phyloP scores from a whole-genome alignment of 1,139 yeast genomes.

The Pneumocystis wakefieldiae region DNA sequence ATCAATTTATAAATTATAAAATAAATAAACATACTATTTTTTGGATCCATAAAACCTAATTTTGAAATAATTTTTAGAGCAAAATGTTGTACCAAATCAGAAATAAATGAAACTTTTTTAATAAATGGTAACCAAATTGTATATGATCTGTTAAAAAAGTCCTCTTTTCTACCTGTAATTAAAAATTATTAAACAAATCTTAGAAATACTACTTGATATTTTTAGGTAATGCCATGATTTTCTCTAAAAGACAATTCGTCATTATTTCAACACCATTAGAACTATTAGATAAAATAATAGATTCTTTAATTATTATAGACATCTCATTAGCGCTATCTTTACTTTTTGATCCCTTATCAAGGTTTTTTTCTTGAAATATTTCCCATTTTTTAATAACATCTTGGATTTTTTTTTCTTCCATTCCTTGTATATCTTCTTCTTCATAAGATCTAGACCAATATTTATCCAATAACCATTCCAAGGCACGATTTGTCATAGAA shows the following conservation, averaged over 20 bases:
- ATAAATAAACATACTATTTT: background rate
- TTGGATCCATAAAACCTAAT: background rate
- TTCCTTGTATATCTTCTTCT: background rate
- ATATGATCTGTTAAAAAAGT: background rate
- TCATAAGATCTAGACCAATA: conserved; percentile 42
- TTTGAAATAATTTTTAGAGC: background rate
- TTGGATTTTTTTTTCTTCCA: background rate
- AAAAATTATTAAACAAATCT: background rate
- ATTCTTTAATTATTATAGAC: background rate
- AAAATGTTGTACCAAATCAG: background rate
- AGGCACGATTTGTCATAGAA: conserved; percentile 41
- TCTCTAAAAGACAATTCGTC: background rate
- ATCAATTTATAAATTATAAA: background rate
- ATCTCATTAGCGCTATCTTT: background rate
- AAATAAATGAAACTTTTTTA: background rate
- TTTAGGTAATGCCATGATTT: background rate
- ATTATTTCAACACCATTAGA: background rate
- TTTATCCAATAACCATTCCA: conserved; percentile 57
- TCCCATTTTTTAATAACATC: background rate
- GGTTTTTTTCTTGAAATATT: background rate
- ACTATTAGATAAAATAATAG: background rate
- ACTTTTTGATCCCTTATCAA: background rate
- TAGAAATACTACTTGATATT: background rate
- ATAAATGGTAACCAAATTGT: background rate
- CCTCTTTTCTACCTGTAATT: background rate